Evolutionary conservation across 2,329 filamentous ascomycete genomes (phyloP).

Genomic region (Scedosporium boydii): DNA sequence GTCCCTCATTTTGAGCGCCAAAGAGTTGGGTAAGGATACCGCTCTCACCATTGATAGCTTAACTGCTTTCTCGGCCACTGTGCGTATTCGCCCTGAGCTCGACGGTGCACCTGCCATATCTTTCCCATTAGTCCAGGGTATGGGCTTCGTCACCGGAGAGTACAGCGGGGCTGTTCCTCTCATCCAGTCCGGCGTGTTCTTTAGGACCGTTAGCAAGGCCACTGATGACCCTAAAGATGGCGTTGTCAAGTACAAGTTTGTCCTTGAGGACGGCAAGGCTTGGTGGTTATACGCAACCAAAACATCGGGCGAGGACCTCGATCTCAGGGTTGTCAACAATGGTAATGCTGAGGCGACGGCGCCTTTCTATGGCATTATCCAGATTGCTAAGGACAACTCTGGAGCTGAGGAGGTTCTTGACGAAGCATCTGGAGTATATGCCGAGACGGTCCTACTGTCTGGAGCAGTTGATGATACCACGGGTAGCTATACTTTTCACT

Average conservation of each 20-base stretch:
- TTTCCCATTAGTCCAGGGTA: conserved; percentile 81
- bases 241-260: conserved; percentile 66
- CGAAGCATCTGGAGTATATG: conserved; percentile 64
- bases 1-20: conserved; percentile 69
- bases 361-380: conserved; percentile 68
- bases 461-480: conserved; percentile 48
- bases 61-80: conserved; percentile 52
- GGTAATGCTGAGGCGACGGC: conserved; percentile 53
- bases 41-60: conserved; percentile 41
- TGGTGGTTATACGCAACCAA: conserved; percentile 76
- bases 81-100: conserved; percentile 52
- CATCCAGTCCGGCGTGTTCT: conserved; percentile 67
- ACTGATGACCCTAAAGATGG: conserved; percentile 48
- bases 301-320: conserved; percentile 48
- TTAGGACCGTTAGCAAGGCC: conserved; percentile 54
- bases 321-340: conserved; percentile 60
- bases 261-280: conserved; percentile 58
- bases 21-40: conserved; percentile 57
- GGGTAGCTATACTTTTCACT: conserved; percentile 67
- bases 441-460: conserved; percentile 52
- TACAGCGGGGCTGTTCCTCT: conserved; percentile 63
- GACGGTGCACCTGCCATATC: conserved; percentile 51
- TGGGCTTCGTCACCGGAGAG: conserved; percentile 73
- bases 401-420: conserved; percentile 63
- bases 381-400: conserved; percentile 67